phyloP scores from a whole-genome alignment of 1,139 yeast genomes.

The Saccharomyces hybrid region DNA sequence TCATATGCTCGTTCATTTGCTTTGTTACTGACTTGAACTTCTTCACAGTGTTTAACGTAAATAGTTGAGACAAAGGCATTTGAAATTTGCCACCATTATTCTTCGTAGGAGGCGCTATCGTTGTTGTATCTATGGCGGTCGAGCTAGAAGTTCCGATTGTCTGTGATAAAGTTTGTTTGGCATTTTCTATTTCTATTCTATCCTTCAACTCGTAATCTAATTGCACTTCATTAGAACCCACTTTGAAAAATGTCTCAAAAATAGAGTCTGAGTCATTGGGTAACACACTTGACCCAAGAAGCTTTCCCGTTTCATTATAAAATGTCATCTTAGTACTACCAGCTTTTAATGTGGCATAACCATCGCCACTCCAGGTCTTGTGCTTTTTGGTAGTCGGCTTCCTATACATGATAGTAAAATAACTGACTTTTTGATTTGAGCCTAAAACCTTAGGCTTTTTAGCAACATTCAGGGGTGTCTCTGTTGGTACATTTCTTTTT shows the following conservation, averaged over 20 bases:
- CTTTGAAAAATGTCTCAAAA: conserved; percentile 39
- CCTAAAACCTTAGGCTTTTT: conserved; percentile 1
- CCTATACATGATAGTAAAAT: conserved; percentile 52
- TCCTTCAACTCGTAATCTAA: conserved; percentile 39
- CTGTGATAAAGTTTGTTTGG: background rate
- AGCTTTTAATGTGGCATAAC: conserved; percentile 38
- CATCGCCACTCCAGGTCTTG: conserved; percentile 96
- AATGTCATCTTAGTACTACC: conserved; percentile 16
- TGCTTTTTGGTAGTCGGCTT: conserved; percentile 69
- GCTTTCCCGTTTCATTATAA: conserved; percentile 29
- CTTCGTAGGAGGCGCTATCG: background rate
- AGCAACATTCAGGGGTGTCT: background rate
- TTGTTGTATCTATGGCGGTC: background rate
- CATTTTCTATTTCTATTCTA: conserved; percentile 10
- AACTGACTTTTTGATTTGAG: conserved; percentile 12
- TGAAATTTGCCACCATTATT: background rate
- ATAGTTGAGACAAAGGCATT: conserved; percentile 13
- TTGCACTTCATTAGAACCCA: conserved; percentile 51
- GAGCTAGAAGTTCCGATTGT: background rate
- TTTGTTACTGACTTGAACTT: conserved; percentile 17
- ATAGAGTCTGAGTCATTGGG: conserved; percentile 22
- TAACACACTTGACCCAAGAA: conserved; percentile 21
- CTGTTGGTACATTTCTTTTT: background rate
- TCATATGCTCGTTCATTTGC: conserved; percentile 7
- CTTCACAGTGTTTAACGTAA: conserved; percentile 9